A percentile compares a stretch with the other conserved stretches of the same genome.
Conservation (phyloP, 2,329 filamentous ascomycete genomes). For the Penicillium sp. region DNA sequence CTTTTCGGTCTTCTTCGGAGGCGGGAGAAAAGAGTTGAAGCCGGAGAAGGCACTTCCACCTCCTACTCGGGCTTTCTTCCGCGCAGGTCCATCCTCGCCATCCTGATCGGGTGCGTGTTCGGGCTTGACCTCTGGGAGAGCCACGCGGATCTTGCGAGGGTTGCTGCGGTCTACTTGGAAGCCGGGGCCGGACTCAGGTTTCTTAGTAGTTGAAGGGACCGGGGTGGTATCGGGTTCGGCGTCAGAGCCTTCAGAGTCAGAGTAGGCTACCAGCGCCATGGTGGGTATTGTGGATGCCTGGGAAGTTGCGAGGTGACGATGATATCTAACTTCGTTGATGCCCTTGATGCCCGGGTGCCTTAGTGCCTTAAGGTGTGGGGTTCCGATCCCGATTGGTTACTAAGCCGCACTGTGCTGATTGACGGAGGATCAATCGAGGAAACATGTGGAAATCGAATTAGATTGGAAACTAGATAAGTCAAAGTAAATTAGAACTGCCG, state of each 20-base stretch:
- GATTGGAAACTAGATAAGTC: background rate
- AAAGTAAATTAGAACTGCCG: background rate
- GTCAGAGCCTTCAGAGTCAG: conserved; percentile 69
- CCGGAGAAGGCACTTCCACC: conserved; percentile 69
- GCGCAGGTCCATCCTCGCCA: conserved; percentile 55
- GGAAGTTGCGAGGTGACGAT: background rate
- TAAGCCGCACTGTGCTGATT: background rate
- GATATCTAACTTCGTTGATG: background rate
- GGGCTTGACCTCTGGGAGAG: conserved; percentile 57
- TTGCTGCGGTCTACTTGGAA: conserved; percentile 78
- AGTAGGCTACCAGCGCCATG: conserved; percentile 80
- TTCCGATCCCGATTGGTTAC: background rate
- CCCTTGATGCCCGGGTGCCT: background rate
- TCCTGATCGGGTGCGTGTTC: conserved; percentile 32
- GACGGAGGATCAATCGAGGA: background rate
- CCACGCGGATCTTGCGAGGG: conserved; percentile 78
- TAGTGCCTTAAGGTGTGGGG: background rate
- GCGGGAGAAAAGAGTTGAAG: conserved; percentile 81
- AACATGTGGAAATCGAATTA: background rate
- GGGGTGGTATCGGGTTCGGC: conserved; percentile 47
- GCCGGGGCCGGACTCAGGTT: conserved; percentile 52
- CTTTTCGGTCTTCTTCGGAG: conserved; percentile 59
- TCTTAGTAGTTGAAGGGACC: conserved; percentile 8
- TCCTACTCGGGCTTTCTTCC: conserved; percentile 65
- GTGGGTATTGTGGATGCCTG: conserved; percentile 1